Base-by-base conservation (phyloP, 345 rosid genomes). In the Turnera subulata region DNA sequence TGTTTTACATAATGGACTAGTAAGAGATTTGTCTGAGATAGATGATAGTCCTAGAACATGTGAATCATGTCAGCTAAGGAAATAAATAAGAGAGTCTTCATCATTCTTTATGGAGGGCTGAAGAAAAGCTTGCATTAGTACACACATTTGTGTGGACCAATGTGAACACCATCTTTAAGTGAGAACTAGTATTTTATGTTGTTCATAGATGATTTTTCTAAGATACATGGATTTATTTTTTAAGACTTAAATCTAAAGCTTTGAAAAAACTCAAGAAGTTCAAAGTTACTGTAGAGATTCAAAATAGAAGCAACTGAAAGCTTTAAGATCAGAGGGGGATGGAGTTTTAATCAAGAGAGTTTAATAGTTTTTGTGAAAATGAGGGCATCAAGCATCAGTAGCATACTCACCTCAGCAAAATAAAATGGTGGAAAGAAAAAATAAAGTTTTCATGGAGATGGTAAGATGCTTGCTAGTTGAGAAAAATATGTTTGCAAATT, bases 11-110 rank as follows among this genome's bases (percentile, higher is more conserved):
- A 50, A 56, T 14, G 26, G 49, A 5, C 35, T 33, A 26, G 62
- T 64, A 0, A n/a, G n/a, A 10, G 40, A 40, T 6, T 20, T 25
- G 0, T 24, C 24, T 17, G 0, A 0, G 25, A 45, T 44, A 13
- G 0, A 10, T 6, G 0, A 8, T 3, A 11, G 5, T 16, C 16
- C 9, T n/a, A n/a, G n/a, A n/a, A n/a, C n/a, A n/a, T n/a, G n/a
- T n/a, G n/a, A n/a, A n/a, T n/a, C n/a, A n/a, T n/a, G n/a, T n/a
- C n/a, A n/a, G n/a, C n/a, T n/a, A n/a, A n/a, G n/a, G n/a, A n/a
- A n/a, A n/a, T n/a, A n/a, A n/a, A n/a, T n/a, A n/a, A n/a, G n/a
- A n/a, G n/a, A n/a, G n/a, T n/a, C n/a, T n/a, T n/a, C n/a, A n/a
- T n/a, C n/a, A n/a, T n/a, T n/a, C n/a, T n/a, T n/a, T n/a, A n/a